Evolutionary conservation across 176 grass and related monocot species (phyloP), one percentile per base, ranked within the genome.

Genomic region (Raddia distichophylla): DNA sequence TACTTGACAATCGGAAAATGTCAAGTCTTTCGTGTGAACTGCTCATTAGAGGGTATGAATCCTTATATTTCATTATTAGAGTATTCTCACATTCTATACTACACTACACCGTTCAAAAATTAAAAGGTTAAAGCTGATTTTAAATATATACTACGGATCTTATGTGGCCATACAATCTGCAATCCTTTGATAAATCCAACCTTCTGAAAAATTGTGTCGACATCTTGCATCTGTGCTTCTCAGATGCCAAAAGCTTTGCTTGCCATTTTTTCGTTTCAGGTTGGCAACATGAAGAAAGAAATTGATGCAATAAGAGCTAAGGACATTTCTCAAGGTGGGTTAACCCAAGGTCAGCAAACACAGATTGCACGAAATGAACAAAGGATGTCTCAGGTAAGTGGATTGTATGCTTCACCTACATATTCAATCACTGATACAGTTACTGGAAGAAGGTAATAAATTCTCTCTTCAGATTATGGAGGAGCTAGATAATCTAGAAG

Each of bases 311-410:
- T 98, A 79, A 82, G 96, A 84, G 79, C 69, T 67, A 95, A 98
- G 78, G 96, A 98, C 69, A 95, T 98, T 89, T 82, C 87, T 75
- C 96, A 98, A 88, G 96, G 96, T 77, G 96, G 96, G 71, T 84
- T 98, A 91, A 98, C 96, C 59, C 96, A 98, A 93, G 96, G 93
- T 83, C 96, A 98, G 68, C 96, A 98, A 93, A 98, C 96, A 82
- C 93, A 98, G 69, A 98, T 98, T 89, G 96, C 93, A 80, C 85
- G 96, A 56, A 98, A 98, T 91, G 96, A 98, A 78, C 90, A 93
- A 90, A 91, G 93, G 66, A 95, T 89, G 74, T 87, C 90, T 85
- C 90, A 98, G 92, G 96, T 93, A 73, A 73, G 16, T 64, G 53
- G 14, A 55, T 88, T 32, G 57, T 70, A 66, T 60, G 44, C 54